Evolutionary conservation across 805 yeast genomes (phyloP).

Genomic region (Clavispora fructus): DNA sequence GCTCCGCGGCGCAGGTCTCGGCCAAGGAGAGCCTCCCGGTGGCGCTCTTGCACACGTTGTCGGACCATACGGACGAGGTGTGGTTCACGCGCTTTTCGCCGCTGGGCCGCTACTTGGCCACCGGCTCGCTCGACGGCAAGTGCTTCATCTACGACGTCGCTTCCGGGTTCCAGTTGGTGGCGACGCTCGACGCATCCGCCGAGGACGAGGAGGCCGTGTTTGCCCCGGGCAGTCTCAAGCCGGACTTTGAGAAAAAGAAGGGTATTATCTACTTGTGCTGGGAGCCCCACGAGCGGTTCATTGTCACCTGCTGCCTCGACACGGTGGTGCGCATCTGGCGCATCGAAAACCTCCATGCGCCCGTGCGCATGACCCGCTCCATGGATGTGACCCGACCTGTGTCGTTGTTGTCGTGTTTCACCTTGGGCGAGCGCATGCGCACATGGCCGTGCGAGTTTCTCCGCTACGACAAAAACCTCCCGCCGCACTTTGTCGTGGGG

Average conservation of each 20-base stretch:
- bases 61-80: constrained; percentile 64
- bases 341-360: constrained; percentile 28
- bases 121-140: constrained; percentile 65
- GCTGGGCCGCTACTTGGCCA: constrained; percentile 69
- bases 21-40: constrained; percentile 38
- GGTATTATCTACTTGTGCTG: constrained; percentile 61
- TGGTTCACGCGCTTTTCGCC: constrained; percentile 82
- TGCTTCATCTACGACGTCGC: constrained; percentile 62
- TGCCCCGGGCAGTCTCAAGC: constrained; percentile 21
- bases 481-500: constrained; percentile 58
- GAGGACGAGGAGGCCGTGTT: constrained; percentile 24
- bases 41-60: constrained; percentile 40
- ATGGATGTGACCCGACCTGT: constrained; percentile 15
- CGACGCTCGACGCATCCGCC: constrained; percentile 25
- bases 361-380: constrained; percentile 22
- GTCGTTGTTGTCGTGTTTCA: constrained; percentile 28
- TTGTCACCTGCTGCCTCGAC: constrained; percentile 72
- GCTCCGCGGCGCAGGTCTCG: not conserved
- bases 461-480: constrained; percentile 27
- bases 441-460: constrained; percentile 63
- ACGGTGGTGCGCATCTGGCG: constrained; percentile 68
- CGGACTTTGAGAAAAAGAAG: constrained; percentile 20
- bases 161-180: constrained; percentile 31
- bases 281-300: constrained; percentile 63
- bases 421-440: constrained; percentile 35